phyloP scores from a whole-genome alignment of 139 green algal genomes.

The Chlamydomonas schloesseri region DNA sequence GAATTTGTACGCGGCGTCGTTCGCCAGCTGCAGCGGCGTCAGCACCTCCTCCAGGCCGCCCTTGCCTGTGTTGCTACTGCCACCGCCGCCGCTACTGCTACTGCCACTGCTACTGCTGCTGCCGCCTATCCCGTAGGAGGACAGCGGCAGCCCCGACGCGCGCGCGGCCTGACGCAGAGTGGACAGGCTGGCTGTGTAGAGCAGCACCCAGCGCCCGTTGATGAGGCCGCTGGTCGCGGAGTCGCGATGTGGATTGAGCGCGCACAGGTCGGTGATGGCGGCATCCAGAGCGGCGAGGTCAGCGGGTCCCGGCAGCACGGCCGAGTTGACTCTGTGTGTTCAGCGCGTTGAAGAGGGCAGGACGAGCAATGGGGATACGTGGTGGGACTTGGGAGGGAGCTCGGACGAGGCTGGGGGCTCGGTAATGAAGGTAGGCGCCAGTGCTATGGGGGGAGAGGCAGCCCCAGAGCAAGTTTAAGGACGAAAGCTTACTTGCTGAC shows the following conservation, averaged over 20 bases:
- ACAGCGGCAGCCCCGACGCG: background rate
- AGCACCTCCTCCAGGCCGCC: background rate
- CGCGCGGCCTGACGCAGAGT: background rate
- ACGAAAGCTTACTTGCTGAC: constrained; percentile 29
- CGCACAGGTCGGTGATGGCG: background rate
- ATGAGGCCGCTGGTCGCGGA: constrained; percentile 7
- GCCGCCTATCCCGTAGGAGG: background rate
- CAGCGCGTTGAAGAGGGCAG: too few relatives aligned
- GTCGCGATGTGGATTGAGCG: background rate
- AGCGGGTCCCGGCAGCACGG: constrained; percentile 19
- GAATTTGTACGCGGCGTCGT: constrained; percentile 23
- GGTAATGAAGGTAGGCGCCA: too few relatives aligned
- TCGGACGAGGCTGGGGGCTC: too few relatives aligned
- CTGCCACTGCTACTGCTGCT: background rate
- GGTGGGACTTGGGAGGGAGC: too few relatives aligned
- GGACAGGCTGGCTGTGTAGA: constrained; percentile 16
- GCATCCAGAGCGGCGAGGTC: constrained; percentile 13
- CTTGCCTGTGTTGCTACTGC: background rate
- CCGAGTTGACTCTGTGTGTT: constrained; percentile 23
- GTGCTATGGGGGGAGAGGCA: too few relatives aligned
- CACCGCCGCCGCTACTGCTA: background rate
- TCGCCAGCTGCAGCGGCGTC: constrained; percentile 32
- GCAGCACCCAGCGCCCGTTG: constrained; percentile 33
- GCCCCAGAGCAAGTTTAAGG: too few relatives aligned
- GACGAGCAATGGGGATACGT: too few relatives aligned